These are phyloP conservation scores for Hordeum vulgare DNA, from an alignment of 176 grass and related monocot species.

Conservation along the genomic window DNA sequence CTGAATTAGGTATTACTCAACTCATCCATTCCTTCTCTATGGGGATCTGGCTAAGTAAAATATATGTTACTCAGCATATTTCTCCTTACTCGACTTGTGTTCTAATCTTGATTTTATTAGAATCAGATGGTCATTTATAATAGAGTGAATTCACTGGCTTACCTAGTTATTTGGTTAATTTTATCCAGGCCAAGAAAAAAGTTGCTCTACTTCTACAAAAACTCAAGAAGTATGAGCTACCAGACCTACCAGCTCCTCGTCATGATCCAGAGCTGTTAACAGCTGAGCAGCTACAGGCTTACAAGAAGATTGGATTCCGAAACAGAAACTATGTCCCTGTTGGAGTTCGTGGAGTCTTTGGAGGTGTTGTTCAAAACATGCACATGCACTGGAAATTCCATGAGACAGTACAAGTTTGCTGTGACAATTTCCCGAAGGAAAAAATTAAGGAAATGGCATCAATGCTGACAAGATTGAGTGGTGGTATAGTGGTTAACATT, in stretches of 20 bases:
- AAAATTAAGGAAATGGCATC: conserved; percentile 98
- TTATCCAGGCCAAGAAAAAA: conserved; percentile 88
- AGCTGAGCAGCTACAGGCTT: conserved; percentile 82
- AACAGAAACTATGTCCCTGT: conserved; percentile 93
- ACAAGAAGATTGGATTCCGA: conserved; percentile 97
- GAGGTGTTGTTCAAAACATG: conserved; percentile 99
- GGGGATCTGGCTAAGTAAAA: neutral
- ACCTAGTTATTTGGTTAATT: neutral
- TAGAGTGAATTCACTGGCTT: neutral
- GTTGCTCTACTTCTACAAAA: conserved; percentile 90
- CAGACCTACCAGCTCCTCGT: conserved; percentile 73
- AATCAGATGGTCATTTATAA: neutral
- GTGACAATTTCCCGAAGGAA: conserved; percentile 94
- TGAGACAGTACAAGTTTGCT: conserved; percentile 95
- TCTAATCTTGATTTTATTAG: neutral
- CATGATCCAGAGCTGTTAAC: conserved; percentile 93
- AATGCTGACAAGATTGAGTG: conserved; percentile 92
- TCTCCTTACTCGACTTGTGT: neutral
- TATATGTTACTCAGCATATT: neutral
- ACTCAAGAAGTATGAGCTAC: conserved; percentile 95
- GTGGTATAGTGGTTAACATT: conserved; percentile 95
- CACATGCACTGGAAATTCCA: conserved; percentile 99
- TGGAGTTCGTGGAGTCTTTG: conserved; percentile 98
- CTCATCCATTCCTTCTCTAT: neutral
- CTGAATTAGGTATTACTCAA: neutral